Conservation (phyloP, 768 basidiomycete species). For the Boletus barrowsii region DNA sequence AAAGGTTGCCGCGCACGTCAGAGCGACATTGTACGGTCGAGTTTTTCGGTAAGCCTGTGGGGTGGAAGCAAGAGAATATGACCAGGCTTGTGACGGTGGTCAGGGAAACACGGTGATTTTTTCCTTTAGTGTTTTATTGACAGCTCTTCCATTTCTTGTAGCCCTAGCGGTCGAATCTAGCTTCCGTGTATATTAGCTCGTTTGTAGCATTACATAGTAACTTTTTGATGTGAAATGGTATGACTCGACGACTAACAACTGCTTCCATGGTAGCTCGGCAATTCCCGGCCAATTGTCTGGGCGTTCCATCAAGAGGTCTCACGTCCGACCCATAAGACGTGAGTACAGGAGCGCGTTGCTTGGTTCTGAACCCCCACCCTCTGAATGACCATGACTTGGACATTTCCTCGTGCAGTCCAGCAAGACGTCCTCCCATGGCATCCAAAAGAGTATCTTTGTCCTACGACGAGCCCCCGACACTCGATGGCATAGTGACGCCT, state of each 20-base stretch:
- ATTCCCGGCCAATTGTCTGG: not conserved
- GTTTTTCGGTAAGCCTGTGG: not conserved
- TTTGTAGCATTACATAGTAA: slow-evolving; percentile 17
- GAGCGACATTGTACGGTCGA: not conserved
- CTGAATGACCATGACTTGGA: slow-evolving; percentile 1
- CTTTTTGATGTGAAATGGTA: too few relatives aligned
- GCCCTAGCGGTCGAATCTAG: slow-evolving; percentile 12
- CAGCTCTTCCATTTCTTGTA: slow-evolving; percentile 14
- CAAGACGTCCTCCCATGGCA: not conserved
- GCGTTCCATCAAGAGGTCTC: not conserved
- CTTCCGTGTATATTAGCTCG: slow-evolving; percentile 1
- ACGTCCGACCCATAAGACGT: not conserved
- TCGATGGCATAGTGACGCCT: slow-evolving; percentile 14
- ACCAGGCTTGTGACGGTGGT: slow-evolving; percentile 45
- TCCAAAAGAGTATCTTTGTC: not conserved
- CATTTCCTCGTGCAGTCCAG: too few relatives aligned
- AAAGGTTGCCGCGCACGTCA: not conserved
- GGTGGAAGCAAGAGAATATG: slow-evolving; percentile 13
- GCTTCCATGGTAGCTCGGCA: slow-evolving; percentile 1
- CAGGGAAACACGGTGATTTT: slow-evolving; percentile 33
- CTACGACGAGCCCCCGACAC: not conserved
- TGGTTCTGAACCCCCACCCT: slow-evolving; percentile 13
- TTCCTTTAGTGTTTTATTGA: not conserved
- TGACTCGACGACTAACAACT: not conserved
- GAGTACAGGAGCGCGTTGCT: not conserved